Evolutionary conservation across 1,139 yeast species (phyloP).

Genomic region (Lodderomyces jiufengensis): DNA sequence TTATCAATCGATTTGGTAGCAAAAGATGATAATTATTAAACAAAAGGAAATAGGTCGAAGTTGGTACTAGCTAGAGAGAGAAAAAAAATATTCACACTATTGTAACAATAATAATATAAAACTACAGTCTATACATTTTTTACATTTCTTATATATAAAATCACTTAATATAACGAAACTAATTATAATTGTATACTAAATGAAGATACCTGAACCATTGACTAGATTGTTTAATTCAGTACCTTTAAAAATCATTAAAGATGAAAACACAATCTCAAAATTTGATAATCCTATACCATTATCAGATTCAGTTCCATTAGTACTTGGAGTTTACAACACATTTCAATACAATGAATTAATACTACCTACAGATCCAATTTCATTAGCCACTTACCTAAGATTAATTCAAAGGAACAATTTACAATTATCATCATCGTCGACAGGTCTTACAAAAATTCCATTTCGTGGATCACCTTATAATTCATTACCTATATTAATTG

Average conservation of each 20-base stretch:
- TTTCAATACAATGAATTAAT: slow-evolving; percentile 16
- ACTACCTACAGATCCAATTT: slow-evolving; percentile 46
- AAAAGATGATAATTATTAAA: slow-evolving; percentile 50
- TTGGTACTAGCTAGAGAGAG: no score
- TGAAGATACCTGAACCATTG: slow-evolving; percentile 39
- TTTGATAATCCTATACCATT: no score
- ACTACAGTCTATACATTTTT: no score
- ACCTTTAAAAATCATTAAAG: slow-evolving; percentile 40
- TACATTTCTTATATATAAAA: no score
- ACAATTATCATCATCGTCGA: slow-evolving; percentile 15
- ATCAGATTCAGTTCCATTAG: slow-evolving; percentile 19
- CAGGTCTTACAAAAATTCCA: slow-evolving; percentile 3
- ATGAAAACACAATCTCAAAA: slow-evolving; percentile 17
- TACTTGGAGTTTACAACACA: slow-evolving; percentile 42
- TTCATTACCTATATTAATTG: slow-evolving; percentile 43
- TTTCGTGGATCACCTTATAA: slow-evolving; percentile 36
- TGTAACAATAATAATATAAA: no score
- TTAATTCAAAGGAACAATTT: slow-evolving; percentile 32
- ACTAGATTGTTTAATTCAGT: slow-evolving; percentile 46
- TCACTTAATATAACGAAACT: no score
- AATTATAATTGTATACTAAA: background rate
- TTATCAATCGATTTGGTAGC: slow-evolving; percentile 60
- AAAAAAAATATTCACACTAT: background rate
- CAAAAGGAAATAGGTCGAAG: no score
- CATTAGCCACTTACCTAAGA: slow-evolving; percentile 32